Base-by-base conservation (phyloP, 352 stramenopile species). In the Phytophthora syringae region DNA sequence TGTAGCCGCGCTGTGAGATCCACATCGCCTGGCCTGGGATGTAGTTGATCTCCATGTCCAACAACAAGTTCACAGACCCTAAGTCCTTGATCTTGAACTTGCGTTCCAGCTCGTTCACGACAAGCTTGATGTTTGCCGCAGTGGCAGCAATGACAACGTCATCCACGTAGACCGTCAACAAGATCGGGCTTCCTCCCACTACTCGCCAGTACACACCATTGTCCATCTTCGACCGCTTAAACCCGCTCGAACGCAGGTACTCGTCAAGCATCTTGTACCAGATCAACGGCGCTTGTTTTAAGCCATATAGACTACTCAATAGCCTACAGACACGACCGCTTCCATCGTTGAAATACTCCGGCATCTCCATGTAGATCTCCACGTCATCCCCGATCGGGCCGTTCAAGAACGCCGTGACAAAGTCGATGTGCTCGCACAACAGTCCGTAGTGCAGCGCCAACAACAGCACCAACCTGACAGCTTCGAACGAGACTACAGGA, bases 81-180 rank as follows among this genome's bases (percentile, higher is more conserved):
- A 63, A 37, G n/a, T 54, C 54, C 13, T 49, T 53, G 20, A 63
- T 28, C 44, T 54, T 48, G 24, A 63, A 63, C 43, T 63, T 54
- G 5, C 13, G 3, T 22, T 54, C 28, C 15, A 63, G 13, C 11
- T 63, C 32, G 5, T 22, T 6, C 16, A 55, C n/a, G 0, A 53
- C 15, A 4, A 37, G 9, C 30, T 54, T 40, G 4, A 54, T 27
- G 11, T 37, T 45, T 13, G 49, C 21, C 0, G n/a, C 20, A 21
- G 30, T 52, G 15, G 34, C 43, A 22, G 24, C 54, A 34, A 63
- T 63, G n/a, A 63, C 24, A n/a, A 63, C 21, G 27, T 54, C 22
- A n/a, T 63, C 32, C 16, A 64, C 47, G 13, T 58, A 54, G 6
- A 62, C 54, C 4, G 43, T 49, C 10, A 45, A 9, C 7, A 43